Evolutionary conservation across 2,329 filamentous ascomycete genomes (phyloP).

Genomic region (Alternaria triticina): DNA sequence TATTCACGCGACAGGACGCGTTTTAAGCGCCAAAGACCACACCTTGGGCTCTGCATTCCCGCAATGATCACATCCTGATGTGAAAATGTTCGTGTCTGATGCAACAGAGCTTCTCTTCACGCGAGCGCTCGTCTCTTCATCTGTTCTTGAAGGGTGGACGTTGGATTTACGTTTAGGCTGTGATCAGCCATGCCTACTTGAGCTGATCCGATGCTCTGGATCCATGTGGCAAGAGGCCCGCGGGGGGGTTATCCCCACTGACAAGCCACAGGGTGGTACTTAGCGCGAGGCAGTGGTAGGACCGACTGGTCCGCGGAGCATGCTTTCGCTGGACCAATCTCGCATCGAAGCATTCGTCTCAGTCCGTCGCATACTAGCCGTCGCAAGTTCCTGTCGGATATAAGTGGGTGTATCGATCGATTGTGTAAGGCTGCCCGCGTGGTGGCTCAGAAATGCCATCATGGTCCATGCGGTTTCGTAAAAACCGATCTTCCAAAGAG

Average conservation of each 20-base stretch:
- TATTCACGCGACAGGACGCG: neutral
- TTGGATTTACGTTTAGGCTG: slow-evolving; percentile 7
- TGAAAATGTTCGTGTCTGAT: neutral
- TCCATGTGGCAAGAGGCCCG: neutral
- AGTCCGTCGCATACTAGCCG: neutral
- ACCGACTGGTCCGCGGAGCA: neutral
- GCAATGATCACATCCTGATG: neutral
- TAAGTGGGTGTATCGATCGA: neutral
- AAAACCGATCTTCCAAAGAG: neutral
- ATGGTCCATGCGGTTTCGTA: slow-evolving; percentile 4
- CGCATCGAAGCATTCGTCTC: neutral
- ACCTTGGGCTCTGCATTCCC: neutral
- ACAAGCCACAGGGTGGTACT: neutral
- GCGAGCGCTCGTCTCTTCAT: neutral
- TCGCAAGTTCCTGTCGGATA: neutral
- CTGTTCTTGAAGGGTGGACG: neutral
- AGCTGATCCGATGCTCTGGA: neutral
- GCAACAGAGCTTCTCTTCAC: neutral
- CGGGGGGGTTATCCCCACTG: neutral
- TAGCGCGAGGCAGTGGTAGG: slow-evolving; percentile 1
- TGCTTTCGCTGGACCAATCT: neutral
- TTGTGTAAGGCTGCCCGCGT: neutral
- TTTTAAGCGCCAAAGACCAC: neutral
- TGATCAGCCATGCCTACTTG: slow-evolving; percentile 2
- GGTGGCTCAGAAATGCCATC: neutral